These are phyloP conservation scores for Phytophthora palmivora DNA, from an alignment of 352 stramenopile genomes.

Conservation along the genomic window DNA sequence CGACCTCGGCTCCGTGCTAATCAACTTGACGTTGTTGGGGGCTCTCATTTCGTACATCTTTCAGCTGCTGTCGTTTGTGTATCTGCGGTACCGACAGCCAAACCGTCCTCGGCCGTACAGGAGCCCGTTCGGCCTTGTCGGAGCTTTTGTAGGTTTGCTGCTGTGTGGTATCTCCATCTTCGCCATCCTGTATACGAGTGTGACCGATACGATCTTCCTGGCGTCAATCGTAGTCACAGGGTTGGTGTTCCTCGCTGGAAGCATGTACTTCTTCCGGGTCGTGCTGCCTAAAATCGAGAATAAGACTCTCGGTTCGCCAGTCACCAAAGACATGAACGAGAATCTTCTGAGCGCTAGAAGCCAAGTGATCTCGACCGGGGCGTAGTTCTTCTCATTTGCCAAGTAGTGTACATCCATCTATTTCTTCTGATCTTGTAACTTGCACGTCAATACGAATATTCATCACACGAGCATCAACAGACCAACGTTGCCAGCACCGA, in stretches of 20 bases:
- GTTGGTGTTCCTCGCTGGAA: constrained; percentile 52
- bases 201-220: constrained; percentile 55
- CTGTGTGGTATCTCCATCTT: constrained; percentile 51
- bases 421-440: constrained; percentile 10
- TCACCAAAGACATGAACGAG: constrained; percentile 43
- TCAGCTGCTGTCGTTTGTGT: constrained; percentile 69
- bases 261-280: constrained; percentile 46
- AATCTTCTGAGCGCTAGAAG: constrained; percentile 36
- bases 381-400: constrained; percentile 4
- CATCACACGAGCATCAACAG: not conserved
- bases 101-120: constrained; percentile 56
- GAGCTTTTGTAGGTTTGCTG: constrained; percentile 48
- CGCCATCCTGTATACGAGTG: constrained; percentile 66
- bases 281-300: constrained; percentile 52
- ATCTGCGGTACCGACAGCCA: constrained; percentile 53
- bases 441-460: constrained; percentile 14
- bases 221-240: constrained; percentile 54
- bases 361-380: constrained; percentile 5
- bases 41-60: constrained; percentile 69
- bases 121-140: constrained; percentile 54
- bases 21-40: constrained; percentile 49
- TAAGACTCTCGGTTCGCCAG: constrained; percentile 29
- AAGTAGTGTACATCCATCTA: not conserved
- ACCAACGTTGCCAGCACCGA: no score
- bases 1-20: constrained; percentile 60